Base-by-base conservation (phyloP, 768 basidiomycete species). In the Pleurotus sapidus region DNA sequence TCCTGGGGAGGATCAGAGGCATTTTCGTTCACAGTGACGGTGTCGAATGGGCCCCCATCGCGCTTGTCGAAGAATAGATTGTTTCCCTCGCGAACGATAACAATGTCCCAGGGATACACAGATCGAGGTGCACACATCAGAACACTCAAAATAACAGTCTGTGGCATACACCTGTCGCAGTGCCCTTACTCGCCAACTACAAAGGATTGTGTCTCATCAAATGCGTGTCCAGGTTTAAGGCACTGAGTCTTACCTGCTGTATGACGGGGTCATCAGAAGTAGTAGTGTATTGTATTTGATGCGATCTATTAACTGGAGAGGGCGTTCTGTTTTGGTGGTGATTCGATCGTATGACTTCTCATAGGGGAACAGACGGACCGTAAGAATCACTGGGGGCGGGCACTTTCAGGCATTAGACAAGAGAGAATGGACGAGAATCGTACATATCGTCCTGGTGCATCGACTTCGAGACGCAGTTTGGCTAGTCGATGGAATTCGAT, bases 261-360 rank as follows among this genome's bases (percentile, higher is more conserved):
- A 99, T 97, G 70, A 99, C 81, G 3, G 97, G 96, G 68, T 99
- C 97, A 64, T 99, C 97, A 14, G 94, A 95, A 18, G 97, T 98
- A 0, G 97, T 97, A 15, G 94, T 89, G 71, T n/a, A n/a, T 98
- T 98, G 74, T 97, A 99, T 68, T 93, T 91, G 71, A 97, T 91
- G 57, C 94, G 89, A 72, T 98, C 97, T 57, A 95, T 84, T 46
- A 93, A 80, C 66, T 98, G 94, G 24, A 99, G 82, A 49, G 95
- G 89, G 59, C 85, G 84, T 72, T 98, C 95, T 4, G 86, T 87
- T 75, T 94, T 94, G 48, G 97, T 97, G 46, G 89, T 95, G 68
- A 98, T 83, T 56, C 95, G 92, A 73, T 99, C 97, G 69, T 93
- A 99, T 5, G 87, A 76, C 70, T 96, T 96, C 63, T 98, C 95